Conservation (phyloP, 1,139 yeast genomes). For the Saccharomycopsis phalli region DNA sequence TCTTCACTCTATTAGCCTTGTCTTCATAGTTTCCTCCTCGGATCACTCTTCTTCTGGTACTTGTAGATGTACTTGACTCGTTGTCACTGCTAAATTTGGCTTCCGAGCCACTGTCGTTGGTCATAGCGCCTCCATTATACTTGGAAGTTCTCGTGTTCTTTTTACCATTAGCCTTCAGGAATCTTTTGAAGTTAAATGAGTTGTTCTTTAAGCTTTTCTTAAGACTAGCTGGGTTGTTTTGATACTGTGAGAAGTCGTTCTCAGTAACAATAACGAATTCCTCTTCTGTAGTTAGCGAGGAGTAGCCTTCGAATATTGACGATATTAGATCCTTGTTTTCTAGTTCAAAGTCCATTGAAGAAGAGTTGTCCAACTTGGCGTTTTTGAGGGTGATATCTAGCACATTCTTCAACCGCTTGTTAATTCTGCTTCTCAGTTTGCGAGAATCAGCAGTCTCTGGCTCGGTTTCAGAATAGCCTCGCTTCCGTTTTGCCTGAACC, state of each 20-base stretch:
- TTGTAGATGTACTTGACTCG: conserved; percentile 2
- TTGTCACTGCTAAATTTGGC: conserved; percentile 9
- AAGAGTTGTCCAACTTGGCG: conserved; percentile 7
- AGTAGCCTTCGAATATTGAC: conserved; percentile 25
- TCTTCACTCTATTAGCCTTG: conserved; percentile 5
- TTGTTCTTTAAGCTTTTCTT: background rate
- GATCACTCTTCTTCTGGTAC: conserved; percentile 4
- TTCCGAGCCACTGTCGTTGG: conserved; percentile 10
- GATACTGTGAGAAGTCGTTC: conserved; percentile 20
- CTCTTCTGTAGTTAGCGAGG: conserved; percentile 25
- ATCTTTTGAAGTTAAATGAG: background rate
- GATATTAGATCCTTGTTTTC: conserved; percentile 17
- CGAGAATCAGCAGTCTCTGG: conserved; percentile 1
- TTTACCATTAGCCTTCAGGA: background rate
- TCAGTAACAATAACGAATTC: conserved; percentile 27
- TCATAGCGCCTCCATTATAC: conserved; percentile 3
- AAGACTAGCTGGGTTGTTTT: background rate
- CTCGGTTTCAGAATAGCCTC: background rate
- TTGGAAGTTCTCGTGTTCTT: background rate
- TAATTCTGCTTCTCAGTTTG: conserved; percentile 4
- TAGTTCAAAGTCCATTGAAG: conserved; percentile 5
- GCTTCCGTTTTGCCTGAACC: conserved; percentile 1
- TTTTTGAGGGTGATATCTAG: conserved; percentile 9
- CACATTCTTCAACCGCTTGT: conserved; percentile 15
- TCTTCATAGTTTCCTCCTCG: background rate